phyloP scores from a whole-genome alignment of 345 rosid genomes.

The Aurinia saxatilis region DNA sequence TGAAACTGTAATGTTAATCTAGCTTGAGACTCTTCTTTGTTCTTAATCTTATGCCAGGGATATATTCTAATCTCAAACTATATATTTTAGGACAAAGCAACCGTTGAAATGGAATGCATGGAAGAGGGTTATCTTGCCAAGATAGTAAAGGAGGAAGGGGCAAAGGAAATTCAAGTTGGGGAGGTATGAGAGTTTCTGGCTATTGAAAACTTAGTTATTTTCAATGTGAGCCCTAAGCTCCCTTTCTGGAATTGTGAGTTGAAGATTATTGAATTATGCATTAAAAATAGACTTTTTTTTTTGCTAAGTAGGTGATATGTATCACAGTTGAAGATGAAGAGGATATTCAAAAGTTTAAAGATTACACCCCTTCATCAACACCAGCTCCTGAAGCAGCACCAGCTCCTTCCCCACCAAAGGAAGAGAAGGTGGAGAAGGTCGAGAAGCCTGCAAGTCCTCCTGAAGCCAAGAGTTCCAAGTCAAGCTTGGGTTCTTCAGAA shows the following conservation, averaged over 20 bases:
- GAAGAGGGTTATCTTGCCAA: constrained; percentile 97
- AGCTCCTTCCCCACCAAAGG: constrained; percentile 46
- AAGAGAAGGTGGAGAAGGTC: constrained; percentile 47
- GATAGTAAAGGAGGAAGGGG: constrained; percentile 80
- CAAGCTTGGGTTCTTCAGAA: constrained; percentile 39
- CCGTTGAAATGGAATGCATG: constrained; percentile 99
- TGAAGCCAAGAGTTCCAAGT: constrained; percentile 53
- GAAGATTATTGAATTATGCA: neutral
- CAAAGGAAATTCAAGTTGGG: constrained; percentile 89
- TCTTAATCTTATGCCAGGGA: neutral
- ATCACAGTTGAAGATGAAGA: constrained; percentile 90
- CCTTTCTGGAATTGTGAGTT: neutral
- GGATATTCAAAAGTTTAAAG: constrained; percentile 77
- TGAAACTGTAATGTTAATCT: constrained; percentile 64
- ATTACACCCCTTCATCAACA: constrained; percentile 54
- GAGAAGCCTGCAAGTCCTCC: constrained; percentile 50
- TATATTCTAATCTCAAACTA: constrained; percentile 5
- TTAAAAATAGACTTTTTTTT: neutral
- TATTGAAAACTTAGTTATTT: neutral
- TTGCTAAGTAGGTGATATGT: constrained; percentile 53
- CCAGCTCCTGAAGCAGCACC: constrained; percentile 39
- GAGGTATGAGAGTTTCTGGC: constrained; percentile 48
- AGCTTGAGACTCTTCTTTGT: neutral
- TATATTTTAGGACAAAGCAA: constrained; percentile 75
- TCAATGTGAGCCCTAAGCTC: neutral